Percentiles rank a stretch among this genome's conserved stretches.
Conservation (phyloP, 306 rosid species). For the Macrotyloma uniflorum region DNA sequence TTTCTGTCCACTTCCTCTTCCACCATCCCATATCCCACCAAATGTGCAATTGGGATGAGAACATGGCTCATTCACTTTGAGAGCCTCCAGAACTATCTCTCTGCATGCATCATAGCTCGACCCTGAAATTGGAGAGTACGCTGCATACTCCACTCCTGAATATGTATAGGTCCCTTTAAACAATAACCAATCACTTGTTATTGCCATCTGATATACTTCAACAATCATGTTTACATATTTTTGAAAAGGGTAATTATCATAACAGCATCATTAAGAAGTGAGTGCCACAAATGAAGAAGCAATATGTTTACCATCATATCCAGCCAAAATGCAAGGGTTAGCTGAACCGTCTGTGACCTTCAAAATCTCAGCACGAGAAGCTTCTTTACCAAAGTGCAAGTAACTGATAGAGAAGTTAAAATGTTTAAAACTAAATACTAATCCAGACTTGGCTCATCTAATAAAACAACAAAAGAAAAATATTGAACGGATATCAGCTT, state of each 20-base stretch:
- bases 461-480: no score
- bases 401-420: slow-evolving; percentile 47
- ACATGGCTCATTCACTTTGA: slow-evolving; percentile 60
- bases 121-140: slow-evolving; percentile 49
- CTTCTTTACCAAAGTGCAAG: slow-evolving; percentile 68
- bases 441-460: neutral
- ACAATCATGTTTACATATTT: no score
- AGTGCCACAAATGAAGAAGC: neutral
- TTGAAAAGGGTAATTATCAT: no score
- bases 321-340: slow-evolving; percentile 69
- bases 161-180: slow-evolving; percentile 56
- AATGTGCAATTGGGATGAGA: slow-evolving; percentile 71
- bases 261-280: no score
- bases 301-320: slow-evolving; percentile 63
- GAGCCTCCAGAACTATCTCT: slow-evolving; percentile 53
- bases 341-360: slow-evolving; percentile 53
- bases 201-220: neutral
- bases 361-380: slow-evolving; percentile 77
- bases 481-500: no score
- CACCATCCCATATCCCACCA: slow-evolving; percentile 84
- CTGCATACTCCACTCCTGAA: slow-evolving; percentile 53
- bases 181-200: neutral
- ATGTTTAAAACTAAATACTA: neutral
- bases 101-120: slow-evolving; percentile 59
- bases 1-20: slow-evolving; percentile 73